Conservation (phyloP, 495 filamentous ascomycete genomes). For the Aspergillus mulundensis region DNA sequence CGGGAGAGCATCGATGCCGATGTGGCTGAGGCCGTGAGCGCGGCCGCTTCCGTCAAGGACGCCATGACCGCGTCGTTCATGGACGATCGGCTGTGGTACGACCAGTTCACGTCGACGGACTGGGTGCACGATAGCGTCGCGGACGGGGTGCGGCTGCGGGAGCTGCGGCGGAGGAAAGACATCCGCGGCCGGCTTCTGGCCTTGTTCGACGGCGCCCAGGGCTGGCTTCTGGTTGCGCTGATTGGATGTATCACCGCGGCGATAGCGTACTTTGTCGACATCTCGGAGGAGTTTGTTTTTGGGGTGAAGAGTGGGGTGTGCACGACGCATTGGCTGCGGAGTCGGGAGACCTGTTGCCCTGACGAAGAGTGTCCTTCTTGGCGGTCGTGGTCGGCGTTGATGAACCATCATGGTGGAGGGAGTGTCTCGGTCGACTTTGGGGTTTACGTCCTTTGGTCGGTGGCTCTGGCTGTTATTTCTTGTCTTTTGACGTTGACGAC, state of each 20-base stretch:
- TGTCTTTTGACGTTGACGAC: conserved; percentile 81
- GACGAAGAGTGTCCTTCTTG: conserved; percentile 62
- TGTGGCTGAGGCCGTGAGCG: conserved; percentile 34
- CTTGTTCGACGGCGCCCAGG: conserved; percentile 84
- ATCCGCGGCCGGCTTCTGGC: conserved; percentile 72
- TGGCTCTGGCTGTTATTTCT: conserved; percentile 67
- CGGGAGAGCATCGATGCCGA: conserved; percentile 36
- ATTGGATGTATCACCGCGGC: conserved; percentile 84
- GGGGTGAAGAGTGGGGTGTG: conserved; percentile 93
- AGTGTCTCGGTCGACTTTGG: conserved; percentile 66
- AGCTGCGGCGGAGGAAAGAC: conserved; percentile 75
- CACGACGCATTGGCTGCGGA: conserved; percentile 62
- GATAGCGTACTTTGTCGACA: conserved; percentile 84
- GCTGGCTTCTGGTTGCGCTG: conserved; percentile 89
- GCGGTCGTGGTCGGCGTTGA: conserved; percentile 69
- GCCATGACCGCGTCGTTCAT: conserved; percentile 49
- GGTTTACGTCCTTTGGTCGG: conserved; percentile 66
- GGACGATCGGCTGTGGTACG: conserved; percentile 96
- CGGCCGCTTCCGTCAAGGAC: conserved; percentile 54
- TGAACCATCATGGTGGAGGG: conserved; percentile 51
- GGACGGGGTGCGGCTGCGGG: conserved; percentile 83
- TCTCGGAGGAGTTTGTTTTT: conserved; percentile 78
- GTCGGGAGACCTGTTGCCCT: conserved; percentile 75
- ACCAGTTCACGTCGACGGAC: conserved; percentile 97
- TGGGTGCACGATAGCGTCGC: conserved; percentile 98